These are phyloP conservation scores for Neoboletus brunneissimus DNA, from an alignment of 768 basidiomycete genomes.

Conservation along the genomic window DNA sequence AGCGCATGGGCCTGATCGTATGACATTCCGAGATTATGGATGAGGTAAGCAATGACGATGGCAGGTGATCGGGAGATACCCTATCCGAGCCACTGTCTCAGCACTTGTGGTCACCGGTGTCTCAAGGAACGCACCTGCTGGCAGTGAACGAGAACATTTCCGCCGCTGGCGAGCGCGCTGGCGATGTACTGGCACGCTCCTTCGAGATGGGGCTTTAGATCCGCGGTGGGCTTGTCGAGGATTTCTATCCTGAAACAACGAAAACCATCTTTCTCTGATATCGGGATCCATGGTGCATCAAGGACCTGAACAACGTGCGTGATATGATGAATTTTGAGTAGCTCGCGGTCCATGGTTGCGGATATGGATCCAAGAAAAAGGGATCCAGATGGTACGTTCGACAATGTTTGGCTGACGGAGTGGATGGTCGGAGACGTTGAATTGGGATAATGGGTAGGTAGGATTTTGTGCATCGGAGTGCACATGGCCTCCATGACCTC, in stretches of 20 bases:
- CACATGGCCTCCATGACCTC: conserved; percentile 84
- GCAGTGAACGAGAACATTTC: conserved; percentile 75
- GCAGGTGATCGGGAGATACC: conserved; percentile 77
- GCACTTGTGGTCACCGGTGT: not conserved
- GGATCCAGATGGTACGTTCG: conserved; percentile 37
- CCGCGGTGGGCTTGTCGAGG: conserved; percentile 56
- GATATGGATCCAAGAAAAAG: conserved; percentile 71
- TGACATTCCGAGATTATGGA: conserved; percentile 68
- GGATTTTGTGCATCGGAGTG: conserved; percentile 78
- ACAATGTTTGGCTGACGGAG: conserved; percentile 10
- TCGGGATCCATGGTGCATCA: conserved; percentile 62
- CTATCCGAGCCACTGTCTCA: conserved; percentile 35
- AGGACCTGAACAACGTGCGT: conserved; percentile 64
- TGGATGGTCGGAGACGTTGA: conserved; percentile 18
- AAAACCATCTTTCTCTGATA: conserved; percentile 43
- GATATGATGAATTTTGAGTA: conserved; percentile 50
- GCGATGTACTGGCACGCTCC: conserved; percentile 67
- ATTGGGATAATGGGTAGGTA: conserved; percentile 37
- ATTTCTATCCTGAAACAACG: conserved; percentile 67
- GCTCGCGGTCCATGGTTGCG: conserved; percentile 53
- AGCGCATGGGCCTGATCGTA: conserved; percentile 63
- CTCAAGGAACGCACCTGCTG: conserved; percentile 58
- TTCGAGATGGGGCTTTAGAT: conserved; percentile 67
- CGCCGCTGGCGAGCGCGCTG: conserved; percentile 52
- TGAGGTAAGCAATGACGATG: conserved; percentile 80